Evolutionary conservation across 768 basidiomycete genomes (phyloP).

Genomic region (Daedaleopsis sinensis): DNA sequence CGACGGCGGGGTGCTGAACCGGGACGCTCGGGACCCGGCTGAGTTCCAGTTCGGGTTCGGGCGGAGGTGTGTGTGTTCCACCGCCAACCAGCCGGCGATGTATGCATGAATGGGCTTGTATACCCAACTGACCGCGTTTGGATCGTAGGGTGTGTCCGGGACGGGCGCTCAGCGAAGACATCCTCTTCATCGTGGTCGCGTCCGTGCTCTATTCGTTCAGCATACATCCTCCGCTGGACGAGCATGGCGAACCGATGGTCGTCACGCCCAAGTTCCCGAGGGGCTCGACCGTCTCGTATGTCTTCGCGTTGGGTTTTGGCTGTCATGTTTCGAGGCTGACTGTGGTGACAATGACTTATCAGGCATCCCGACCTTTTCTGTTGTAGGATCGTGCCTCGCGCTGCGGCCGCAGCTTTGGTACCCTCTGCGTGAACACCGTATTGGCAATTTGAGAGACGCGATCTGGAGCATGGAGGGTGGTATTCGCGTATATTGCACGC

Average conservation of each 20-base stretch:
- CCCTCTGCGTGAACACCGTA: background rate
- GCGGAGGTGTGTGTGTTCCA: conserved; percentile 4
- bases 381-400: background rate
- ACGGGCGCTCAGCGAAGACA: conserved; percentile 45
- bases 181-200: conserved; percentile 49
- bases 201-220: conserved; percentile 46
- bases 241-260: conserved; percentile 4
- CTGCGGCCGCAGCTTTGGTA: background rate
- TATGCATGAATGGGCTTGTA: too few relatives aligned
- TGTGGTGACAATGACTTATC: background rate
- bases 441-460: too few relatives aligned
- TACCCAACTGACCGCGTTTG: background rate
- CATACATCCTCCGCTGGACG: conserved; percentile 41
- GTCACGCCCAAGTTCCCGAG: background rate
- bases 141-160: conserved; percentile 48
- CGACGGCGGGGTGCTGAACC: conserved; percentile 63
- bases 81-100: too few relatives aligned
- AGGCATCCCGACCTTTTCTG: background rate
- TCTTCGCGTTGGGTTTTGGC: background rate
- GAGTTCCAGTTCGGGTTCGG: conserved; percentile 31
- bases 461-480: too few relatives aligned
- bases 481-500: too few relatives aligned
- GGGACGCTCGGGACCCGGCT: conserved; percentile 34
- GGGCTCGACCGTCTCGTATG: background rate
- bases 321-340: background rate